Evolutionary conservation across 148 eudicot genomes (phyloP).

Genomic region (Diospyros kaki): DNA sequence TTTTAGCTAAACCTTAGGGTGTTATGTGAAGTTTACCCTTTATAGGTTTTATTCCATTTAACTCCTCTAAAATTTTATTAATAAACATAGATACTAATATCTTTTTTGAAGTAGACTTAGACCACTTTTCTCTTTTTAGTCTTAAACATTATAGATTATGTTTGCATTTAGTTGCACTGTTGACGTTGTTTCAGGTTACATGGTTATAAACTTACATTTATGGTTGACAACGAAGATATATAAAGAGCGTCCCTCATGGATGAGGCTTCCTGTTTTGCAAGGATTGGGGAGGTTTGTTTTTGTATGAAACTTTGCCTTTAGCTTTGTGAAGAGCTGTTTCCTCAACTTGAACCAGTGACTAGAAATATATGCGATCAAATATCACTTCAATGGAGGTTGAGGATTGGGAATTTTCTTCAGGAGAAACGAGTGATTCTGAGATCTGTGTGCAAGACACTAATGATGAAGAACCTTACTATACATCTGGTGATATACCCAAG

Average conservation of each 20-base stretch:
- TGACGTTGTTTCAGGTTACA: background rate
- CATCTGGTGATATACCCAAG: conserved; percentile 40
- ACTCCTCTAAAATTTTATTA: too few species aligned
- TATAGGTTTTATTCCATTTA: too few species aligned
- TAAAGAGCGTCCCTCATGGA: too few species aligned
- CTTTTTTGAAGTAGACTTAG: background rate
- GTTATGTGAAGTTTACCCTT: too few species aligned
- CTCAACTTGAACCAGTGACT: too few species aligned
- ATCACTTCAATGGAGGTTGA: conserved; percentile 28
- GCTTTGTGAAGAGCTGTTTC: too few species aligned
- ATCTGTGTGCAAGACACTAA: conserved; percentile 33
- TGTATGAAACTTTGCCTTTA: too few species aligned
- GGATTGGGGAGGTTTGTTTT: too few species aligned
- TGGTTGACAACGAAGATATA: background rate
- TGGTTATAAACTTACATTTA: background rate
- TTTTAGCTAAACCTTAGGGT: too few species aligned
- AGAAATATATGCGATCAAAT: background rate
- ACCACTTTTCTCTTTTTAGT: background rate
- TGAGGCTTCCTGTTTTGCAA: too few species aligned
- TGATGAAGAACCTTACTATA: conserved; percentile 47
- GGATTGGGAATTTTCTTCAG: conserved; percentile 32
- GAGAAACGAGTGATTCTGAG: conserved; percentile 47
- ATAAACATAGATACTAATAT: too few species aligned
- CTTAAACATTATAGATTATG: background rate
- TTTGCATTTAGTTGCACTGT: background rate